These are phyloP conservation scores for Acanthamoeba triangularis DNA, from an alignment of 208 protist genomes.

Conservation along the genomic window DNA sequence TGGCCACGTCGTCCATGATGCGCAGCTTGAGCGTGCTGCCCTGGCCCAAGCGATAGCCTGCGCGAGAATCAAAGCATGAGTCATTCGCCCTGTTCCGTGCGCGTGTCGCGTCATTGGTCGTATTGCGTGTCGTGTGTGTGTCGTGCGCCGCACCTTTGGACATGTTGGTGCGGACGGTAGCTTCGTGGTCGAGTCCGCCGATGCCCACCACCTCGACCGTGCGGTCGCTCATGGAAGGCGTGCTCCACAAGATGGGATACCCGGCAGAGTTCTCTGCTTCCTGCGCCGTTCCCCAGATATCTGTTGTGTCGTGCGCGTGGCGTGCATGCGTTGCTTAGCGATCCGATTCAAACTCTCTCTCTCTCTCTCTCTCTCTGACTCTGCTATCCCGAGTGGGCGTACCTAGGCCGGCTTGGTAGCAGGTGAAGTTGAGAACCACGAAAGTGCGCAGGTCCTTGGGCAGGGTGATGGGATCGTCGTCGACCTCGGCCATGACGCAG, in stretches of 20 bases:
- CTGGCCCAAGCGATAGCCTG: conserved; percentile 45
- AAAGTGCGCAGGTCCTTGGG: conserved; percentile 5
- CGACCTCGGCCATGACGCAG: conserved; percentile 54
- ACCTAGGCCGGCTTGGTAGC: conserved; percentile 46
- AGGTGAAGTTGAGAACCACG: conserved; percentile 65
- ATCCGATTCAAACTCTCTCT: background rate
- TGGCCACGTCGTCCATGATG: background rate
- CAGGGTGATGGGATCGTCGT: conserved; percentile 25
- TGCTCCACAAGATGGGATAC: conserved; percentile 20
- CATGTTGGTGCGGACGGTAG: background rate
- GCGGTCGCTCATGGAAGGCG: conserved; percentile 35
- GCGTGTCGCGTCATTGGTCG: too few species aligned
- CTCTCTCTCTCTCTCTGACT: too few species aligned
- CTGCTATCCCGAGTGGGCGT: too few species aligned
- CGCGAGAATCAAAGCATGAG: background rate
- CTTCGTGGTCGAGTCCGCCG: background rate
- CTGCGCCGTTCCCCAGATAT: conserved; percentile 9
- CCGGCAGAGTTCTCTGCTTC: background rate
- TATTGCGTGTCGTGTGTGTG: too few species aligned
- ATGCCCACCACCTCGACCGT: conserved; percentile 58
- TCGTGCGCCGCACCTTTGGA: background rate
- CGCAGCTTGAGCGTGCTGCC: conserved; percentile 24
- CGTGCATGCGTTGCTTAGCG: background rate
- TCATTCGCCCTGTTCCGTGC: too few species aligned
- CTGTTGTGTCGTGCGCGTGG: background rate